Conservation (phyloP, 805 yeast species). For the Cyberlindnera nakhonratchasimensis region DNA sequence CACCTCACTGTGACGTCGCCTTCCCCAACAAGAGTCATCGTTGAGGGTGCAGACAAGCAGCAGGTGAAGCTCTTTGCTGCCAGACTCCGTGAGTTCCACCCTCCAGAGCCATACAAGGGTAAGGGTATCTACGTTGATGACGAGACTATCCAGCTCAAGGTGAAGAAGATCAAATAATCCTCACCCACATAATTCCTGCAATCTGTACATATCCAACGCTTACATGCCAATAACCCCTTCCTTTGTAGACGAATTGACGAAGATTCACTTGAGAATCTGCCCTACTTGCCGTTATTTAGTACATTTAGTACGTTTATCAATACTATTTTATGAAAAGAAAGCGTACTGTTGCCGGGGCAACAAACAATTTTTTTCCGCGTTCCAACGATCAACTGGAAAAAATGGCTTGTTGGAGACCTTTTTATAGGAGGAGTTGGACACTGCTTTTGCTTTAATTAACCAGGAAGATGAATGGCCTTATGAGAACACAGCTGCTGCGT, state of each 20-base stretch:
- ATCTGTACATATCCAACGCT: constrained; percentile 5
- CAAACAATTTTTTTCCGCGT: constrained; percentile 3
- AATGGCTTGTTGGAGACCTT: neutral
- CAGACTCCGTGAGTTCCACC: constrained; percentile 75
- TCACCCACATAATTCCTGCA: neutral
- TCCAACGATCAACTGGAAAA: constrained; percentile 3
- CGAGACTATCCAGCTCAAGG: constrained; percentile 88
- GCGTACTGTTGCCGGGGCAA: neutral
- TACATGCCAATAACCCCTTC: neutral
- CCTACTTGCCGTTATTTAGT: too few species aligned
- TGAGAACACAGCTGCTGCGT: constrained; percentile 16
- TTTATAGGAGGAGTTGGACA: neutral
- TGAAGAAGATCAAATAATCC: constrained; percentile 81
- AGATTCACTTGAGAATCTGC: too few species aligned
- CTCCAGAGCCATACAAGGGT: constrained; percentile 98
- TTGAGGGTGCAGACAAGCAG: constrained; percentile 88
- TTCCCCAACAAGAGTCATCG: constrained; percentile 75
- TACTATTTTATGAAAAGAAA: neutral
- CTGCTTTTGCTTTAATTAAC: too few species aligned
- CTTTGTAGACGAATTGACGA: neutral
- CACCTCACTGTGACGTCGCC: constrained; percentile 76
- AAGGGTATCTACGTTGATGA: constrained; percentile 92
- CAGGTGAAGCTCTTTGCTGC: constrained; percentile 88
- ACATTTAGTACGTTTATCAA: too few species aligned
- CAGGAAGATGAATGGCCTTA: constrained; percentile 13